phyloP scores from a whole-genome alignment of 345 rosid species.

The Ailanthus altissimus region DNA sequence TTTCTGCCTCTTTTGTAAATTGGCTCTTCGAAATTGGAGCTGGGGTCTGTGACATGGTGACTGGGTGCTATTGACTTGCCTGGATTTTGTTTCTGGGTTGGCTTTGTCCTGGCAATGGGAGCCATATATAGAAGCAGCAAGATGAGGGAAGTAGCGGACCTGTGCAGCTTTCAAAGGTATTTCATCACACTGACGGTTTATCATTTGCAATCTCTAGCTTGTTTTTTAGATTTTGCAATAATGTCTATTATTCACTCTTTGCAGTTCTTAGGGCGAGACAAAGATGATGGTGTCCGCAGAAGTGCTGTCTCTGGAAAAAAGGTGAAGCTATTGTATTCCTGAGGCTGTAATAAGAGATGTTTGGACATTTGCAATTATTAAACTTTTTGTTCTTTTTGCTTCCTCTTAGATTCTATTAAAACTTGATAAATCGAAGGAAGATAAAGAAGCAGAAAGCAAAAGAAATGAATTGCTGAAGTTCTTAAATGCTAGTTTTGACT shows the following conservation, averaged over 20 bases:
- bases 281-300: constrained; percentile 79
- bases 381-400: constrained; percentile 6
- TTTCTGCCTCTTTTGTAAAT: constrained; percentile 63
- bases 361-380: background rate
- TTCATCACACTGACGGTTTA: background rate
- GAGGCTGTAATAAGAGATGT: background rate
- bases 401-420: constrained; percentile 71
- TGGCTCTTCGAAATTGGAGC: constrained; percentile 99
- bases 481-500: constrained; percentile 95
- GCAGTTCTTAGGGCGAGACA: constrained; percentile 80
- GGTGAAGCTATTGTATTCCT: constrained; percentile 37
- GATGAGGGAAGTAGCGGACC: constrained; percentile 77
- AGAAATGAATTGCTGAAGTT: constrained; percentile 91
- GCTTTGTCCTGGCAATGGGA: constrained; percentile 76
- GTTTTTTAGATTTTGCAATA: background rate
- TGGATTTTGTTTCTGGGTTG: constrained; percentile 53
- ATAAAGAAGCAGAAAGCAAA: constrained; percentile 84
- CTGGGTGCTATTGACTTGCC: constrained; percentile 63
- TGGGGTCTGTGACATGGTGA: constrained; percentile 77
- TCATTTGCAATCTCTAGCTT: background rate
- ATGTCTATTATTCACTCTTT: constrained; percentile 8
- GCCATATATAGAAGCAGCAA: constrained; percentile 71
- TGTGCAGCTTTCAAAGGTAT: constrained; percentile 92
- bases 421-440: constrained; percentile 95
- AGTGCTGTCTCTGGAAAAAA: constrained; percentile 99